A percentile compares a stretch with the other conserved stretches of the same genome.
phyloP scores from a whole-genome alignment of 208 protist species.

The Leishmania martiniquensis region DNA sequence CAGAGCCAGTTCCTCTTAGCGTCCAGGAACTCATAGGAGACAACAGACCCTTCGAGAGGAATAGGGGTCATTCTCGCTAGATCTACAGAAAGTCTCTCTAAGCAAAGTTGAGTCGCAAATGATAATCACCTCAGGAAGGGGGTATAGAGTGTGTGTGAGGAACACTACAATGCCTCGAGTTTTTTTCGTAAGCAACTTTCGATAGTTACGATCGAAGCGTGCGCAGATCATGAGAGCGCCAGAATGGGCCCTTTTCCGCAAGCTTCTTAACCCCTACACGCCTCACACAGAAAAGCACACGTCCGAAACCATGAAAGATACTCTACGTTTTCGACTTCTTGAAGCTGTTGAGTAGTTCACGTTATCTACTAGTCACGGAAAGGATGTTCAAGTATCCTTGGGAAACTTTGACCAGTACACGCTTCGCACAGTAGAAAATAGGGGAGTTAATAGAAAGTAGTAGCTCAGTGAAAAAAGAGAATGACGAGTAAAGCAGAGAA shows the following conservation, averaged over 20 bases:
- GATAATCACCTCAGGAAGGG: background rate
- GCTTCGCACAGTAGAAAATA: background rate
- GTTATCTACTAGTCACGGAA: background rate
- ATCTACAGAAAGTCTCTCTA: background rate
- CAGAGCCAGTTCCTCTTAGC: conserved; percentile 26
- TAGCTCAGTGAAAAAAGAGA: background rate
- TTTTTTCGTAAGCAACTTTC: background rate
- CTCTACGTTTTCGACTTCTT: background rate
- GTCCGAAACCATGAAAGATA: background rate
- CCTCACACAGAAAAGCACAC: background rate
- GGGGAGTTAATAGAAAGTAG: conserved; percentile 1
- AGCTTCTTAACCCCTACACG: background rate
- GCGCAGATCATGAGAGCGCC: background rate
- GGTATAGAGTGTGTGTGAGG: background rate
- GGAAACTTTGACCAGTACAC: background rate
- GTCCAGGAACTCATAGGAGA: conserved; percentile 32
- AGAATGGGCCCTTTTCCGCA: background rate
- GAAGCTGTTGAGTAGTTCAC: background rate
- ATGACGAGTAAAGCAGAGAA: background rate
- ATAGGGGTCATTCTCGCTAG: conserved; percentile 1
- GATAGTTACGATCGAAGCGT: conserved; percentile 1
- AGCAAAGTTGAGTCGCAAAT: background rate
- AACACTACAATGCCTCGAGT: no score
- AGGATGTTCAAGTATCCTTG: background rate
- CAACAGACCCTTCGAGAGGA: conserved; percentile 15